Evolutionary conservation across 306 rosid species (phyloP).

Genomic region (Gastrolobium villosum): DNA sequence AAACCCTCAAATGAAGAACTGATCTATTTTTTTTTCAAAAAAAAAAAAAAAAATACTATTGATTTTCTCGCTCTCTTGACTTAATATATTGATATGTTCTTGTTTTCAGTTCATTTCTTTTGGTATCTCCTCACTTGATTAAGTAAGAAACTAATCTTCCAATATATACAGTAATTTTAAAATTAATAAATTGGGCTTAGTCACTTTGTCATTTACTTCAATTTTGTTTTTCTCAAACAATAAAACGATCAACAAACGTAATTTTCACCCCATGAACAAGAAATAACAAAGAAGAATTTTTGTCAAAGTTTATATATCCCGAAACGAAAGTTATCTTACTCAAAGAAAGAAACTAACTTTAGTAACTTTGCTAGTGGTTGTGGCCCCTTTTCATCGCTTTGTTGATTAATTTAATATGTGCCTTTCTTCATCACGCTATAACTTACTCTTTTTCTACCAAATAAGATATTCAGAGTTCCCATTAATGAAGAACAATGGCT

Average conservation of each 20-base stretch:
- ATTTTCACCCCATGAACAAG: constrained; percentile 28
- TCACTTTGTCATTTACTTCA: not conserved
- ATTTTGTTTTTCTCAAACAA: not conserved
- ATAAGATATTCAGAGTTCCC: not conserved
- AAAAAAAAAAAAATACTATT: too few species aligned
- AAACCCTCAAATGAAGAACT: too few species aligned
- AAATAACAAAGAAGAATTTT: constrained; percentile 17
- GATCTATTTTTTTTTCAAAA: too few species aligned
- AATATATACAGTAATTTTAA: too few species aligned
- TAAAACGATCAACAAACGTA: constrained; percentile 13
- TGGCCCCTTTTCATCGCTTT: not conserved
- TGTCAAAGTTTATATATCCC: not conserved
- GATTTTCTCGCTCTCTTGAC: too few species aligned
- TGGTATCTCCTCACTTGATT: too few species aligned
- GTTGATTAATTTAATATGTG: not conserved
- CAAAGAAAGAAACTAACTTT: constrained; percentile 34
- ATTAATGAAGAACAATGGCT: not conserved
- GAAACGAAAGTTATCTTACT: constrained; percentile 5
- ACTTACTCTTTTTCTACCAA: not conserved
- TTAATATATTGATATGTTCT: too few species aligned
- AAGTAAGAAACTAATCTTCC: too few species aligned
- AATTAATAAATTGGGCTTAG: not conserved
- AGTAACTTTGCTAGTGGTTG: not conserved
- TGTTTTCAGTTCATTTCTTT: too few species aligned
- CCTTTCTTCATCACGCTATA: not conserved